Conservation (phyloP, 2,329 filamentous ascomycete species). For the Raffaelea albimanens region DNA sequence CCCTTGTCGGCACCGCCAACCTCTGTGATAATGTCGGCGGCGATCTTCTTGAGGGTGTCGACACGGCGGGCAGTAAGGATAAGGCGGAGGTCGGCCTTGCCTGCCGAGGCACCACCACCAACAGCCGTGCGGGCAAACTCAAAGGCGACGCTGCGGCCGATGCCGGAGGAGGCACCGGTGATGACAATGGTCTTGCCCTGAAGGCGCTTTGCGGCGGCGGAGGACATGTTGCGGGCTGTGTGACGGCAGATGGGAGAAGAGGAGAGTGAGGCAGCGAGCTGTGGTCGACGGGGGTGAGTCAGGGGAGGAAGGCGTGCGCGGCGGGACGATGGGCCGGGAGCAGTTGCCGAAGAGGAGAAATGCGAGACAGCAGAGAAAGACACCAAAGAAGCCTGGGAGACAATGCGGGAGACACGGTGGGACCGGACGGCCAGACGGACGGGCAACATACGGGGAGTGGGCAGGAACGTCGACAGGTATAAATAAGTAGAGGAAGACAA, state of each 20-base stretch:
- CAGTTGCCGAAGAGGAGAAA: background rate
- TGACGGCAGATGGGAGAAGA: background rate
- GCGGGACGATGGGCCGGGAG: background rate
- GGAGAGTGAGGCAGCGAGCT: background rate
- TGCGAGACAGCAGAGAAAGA: background rate
- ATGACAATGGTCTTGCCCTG: slow-evolving; percentile 87
- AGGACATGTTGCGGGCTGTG: slow-evolving; percentile 9
- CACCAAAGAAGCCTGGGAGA: background rate
- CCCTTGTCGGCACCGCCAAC: slow-evolving; percentile 74
- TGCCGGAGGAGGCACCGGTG: slow-evolving; percentile 88
- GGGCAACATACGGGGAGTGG: background rate
- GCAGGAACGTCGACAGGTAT: too few relatives aligned
- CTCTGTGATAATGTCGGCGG: slow-evolving; percentile 65
- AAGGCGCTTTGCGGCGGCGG: slow-evolving; percentile 61
- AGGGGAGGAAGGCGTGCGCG: too few relatives aligned
- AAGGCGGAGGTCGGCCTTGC: slow-evolving; percentile 55
- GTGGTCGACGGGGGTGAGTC: too few relatives aligned
- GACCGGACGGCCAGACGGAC: background rate
- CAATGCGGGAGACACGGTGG: background rate
- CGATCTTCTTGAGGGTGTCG: slow-evolving; percentile 68
- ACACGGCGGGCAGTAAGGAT: slow-evolving; percentile 82
- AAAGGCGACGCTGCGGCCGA: slow-evolving; percentile 72
- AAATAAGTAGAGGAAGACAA: background rate
- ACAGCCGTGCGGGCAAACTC: slow-evolving; percentile 87
- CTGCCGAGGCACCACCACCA: slow-evolving; percentile 23